phyloP scores from a whole-genome alignment of 495 filamentous ascomycete species.

The Neurospora africana region DNA sequence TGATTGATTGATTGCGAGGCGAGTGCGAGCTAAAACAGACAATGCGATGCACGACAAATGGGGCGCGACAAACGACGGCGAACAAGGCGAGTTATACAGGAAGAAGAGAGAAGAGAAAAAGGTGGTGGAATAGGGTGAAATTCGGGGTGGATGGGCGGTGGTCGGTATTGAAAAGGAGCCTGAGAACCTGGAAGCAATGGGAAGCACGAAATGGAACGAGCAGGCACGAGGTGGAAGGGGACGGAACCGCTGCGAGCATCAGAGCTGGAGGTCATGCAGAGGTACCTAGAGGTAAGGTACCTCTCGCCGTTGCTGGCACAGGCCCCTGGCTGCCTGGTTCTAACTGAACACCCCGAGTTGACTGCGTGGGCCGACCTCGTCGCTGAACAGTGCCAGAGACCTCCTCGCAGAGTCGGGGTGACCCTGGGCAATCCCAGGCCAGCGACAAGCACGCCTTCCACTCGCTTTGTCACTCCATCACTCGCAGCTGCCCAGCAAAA shows the following conservation, averaged over 20 bases:
- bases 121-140: slow-evolving; percentile 12
- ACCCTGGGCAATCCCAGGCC: neutral
- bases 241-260: slow-evolving; percentile 19
- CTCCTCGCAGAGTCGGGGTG: neutral
- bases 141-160: slow-evolving; percentile 10
- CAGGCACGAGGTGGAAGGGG: slow-evolving; percentile 21
- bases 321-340: neutral
- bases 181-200: slow-evolving; percentile 1
- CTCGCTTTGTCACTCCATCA: neutral
- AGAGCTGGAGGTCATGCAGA: slow-evolving; percentile 1
- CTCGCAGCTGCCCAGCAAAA: neutral
- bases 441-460: neutral
- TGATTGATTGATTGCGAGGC: neutral
- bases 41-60: slow-evolving; percentile 10
- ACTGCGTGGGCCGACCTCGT: neutral
- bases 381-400: neutral
- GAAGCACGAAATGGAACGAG: slow-evolving; percentile 18
- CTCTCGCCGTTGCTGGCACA: neutral
- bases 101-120: slow-evolving; percentile 16
- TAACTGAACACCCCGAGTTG: neutral
- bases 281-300: neutral
- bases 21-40: slow-evolving; percentile 12
- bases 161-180: slow-evolving; percentile 21
- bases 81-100: slow-evolving; percentile 23
- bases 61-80: slow-evolving; percentile 17